A percentile compares a stretch with the other conserved stretches of the same genome.
Evolutionary conservation across 1,284 basidiomycete species (phyloP).

Genomic region (Rhodotorula sp.): DNA sequence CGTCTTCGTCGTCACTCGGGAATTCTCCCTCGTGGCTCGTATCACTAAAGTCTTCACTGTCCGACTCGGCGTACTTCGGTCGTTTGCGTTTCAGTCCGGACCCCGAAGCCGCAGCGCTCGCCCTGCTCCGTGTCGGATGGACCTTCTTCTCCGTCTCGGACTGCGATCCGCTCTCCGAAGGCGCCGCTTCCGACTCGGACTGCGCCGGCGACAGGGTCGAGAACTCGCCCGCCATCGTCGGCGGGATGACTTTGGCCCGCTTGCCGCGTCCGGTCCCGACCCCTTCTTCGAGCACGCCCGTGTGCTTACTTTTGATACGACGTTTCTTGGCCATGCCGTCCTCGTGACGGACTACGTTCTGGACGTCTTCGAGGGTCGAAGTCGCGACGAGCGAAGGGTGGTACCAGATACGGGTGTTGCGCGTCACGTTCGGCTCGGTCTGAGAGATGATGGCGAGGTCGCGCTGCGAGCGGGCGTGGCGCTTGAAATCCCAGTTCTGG

Average conservation of each 20-base stretch:
- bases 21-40: neutral
- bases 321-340: slow-evolving; percentile 36
- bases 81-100: neutral
- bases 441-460: slow-evolving; percentile 19
- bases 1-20: slow-evolving; percentile 7
- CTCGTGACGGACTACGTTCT: slow-evolving; percentile 20
- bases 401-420: slow-evolving; percentile 32
- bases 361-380: slow-evolving; percentile 26
- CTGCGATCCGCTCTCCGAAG: neutral
- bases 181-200: neutral
- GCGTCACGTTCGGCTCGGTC: slow-evolving; percentile 17
- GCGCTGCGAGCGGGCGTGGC: slow-evolving; percentile 30
- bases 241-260: slow-evolving; percentile 7
- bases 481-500: slow-evolving; percentile 36
- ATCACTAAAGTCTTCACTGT: slow-evolving; percentile 2
- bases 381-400: slow-evolving; percentile 18
- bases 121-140: neutral
- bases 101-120: neutral
- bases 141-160: neutral
- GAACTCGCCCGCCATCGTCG: neutral
- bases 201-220: neutral
- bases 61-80: neutral
- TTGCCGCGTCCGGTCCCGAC: neutral
- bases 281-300: slow-evolving; percentile 7
- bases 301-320: slow-evolving; percentile 17